A percentile compares a stretch with the other conserved stretches of the same genome.
These are phyloP conservation scores for Penicillium aurantiogriseum DNA, from an alignment of 2,329 filamentous ascomycete genomes.

Conservation along the genomic window DNA sequence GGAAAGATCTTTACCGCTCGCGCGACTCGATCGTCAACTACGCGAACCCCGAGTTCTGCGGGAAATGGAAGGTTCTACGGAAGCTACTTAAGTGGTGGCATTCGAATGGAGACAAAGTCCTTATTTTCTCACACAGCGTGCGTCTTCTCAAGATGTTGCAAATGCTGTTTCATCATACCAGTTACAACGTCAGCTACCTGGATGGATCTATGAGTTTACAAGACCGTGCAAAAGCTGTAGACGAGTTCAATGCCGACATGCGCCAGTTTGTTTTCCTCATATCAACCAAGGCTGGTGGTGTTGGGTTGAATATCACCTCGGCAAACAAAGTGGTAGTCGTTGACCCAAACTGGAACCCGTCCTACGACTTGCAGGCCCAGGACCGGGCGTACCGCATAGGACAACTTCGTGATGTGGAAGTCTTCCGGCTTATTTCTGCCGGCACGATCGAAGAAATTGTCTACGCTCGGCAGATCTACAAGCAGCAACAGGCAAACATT, in stretches of 20 bases:
- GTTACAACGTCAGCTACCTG: conserved; percentile 87
- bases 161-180: conserved; percentile 80
- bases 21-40: conserved; percentile 77
- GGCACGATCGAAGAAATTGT: conserved; percentile 97
- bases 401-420: conserved; percentile 87
- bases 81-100: conserved; percentile 90
- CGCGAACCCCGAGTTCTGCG: conserved; percentile 86
- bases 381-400: conserved; percentile 96
- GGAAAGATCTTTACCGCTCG: conserved; percentile 70
- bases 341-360: conserved; percentile 96
- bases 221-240: conserved; percentile 76
- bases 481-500: conserved; percentile 97
- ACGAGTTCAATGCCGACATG: conserved; percentile 87
- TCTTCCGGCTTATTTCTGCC: conserved; percentile 84
- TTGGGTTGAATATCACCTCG: conserved; percentile 93
- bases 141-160: conserved; percentile 79
- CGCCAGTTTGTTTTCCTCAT: conserved; percentile 93
- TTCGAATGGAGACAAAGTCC: conserved; percentile 83
- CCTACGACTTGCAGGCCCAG: conserved; percentile 92
- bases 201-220: conserved; percentile 82
- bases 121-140: conserved; percentile 93
- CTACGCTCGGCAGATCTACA: conserved; percentile 96
- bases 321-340: conserved; percentile 98
- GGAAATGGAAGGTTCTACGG: conserved; percentile 91
- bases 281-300: conserved; percentile 86